phyloP scores from a whole-genome alignment of 805 yeast species.

The Saccharomycopsis sp. region DNA sequence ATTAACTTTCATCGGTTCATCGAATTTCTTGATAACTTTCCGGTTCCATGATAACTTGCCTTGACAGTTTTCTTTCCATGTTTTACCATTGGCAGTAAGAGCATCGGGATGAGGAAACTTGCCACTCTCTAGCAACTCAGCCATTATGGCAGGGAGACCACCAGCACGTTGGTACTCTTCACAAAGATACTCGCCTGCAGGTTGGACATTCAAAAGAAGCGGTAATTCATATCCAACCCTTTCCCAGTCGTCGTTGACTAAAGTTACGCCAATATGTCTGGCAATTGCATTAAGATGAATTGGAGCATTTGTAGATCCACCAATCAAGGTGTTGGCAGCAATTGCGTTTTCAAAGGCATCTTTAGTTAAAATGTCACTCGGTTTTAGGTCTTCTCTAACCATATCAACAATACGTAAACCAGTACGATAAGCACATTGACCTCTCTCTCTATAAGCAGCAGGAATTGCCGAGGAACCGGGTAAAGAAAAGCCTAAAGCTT shows the following conservation, averaged over 20 bases:
- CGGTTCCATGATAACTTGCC: slow-evolving; percentile 18
- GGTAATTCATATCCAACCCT: slow-evolving; percentile 19
- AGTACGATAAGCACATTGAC: slow-evolving; percentile 20
- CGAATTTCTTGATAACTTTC: slow-evolving; percentile 22
- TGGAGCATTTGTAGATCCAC: slow-evolving; percentile 22
- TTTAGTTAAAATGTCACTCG: slow-evolving; percentile 21
- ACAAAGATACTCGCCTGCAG: slow-evolving; percentile 22
- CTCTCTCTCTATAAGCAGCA: slow-evolving; percentile 21
- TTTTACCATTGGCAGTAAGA: slow-evolving; percentile 22
- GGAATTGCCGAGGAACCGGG: slow-evolving; percentile 21
- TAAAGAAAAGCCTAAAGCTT: slow-evolving; percentile 20
- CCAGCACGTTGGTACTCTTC: slow-evolving; percentile 26
- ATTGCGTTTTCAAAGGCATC: slow-evolving; percentile 22
- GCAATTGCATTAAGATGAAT: slow-evolving; percentile 22
- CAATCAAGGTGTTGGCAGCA: slow-evolving; percentile 21
- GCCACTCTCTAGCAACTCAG: slow-evolving; percentile 21
- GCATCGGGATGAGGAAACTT: slow-evolving; percentile 23
- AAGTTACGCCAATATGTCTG: slow-evolving; percentile 19
- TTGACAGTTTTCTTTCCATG: slow-evolving; percentile 21
- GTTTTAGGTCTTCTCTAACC: slow-evolving; percentile 16
- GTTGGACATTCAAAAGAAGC: slow-evolving; percentile 20
- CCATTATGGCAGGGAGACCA: slow-evolving; percentile 23
- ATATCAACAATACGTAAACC: slow-evolving; percentile 20
- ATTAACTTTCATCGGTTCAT: slow-evolving; percentile 21
- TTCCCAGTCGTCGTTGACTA: slow-evolving; percentile 21